Evolutionary conservation across 2,329 filamentous ascomycete species (phyloP).

Genomic region (Aspergillus sp.): DNA sequence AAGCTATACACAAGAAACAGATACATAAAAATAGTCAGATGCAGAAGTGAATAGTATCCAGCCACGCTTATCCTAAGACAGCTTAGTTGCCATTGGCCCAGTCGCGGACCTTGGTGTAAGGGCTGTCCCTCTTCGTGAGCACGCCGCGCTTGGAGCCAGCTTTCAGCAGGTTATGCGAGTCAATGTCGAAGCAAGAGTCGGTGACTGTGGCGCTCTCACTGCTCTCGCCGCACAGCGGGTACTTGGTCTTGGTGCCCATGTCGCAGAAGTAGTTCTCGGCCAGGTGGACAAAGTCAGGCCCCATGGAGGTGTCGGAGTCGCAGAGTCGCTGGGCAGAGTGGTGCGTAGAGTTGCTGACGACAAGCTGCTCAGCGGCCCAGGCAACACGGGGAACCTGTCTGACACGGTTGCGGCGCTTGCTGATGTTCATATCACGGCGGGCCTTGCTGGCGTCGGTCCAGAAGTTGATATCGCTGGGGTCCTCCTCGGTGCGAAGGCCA

Average conservation of each 20-base stretch:
- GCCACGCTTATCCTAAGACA: too few species aligned
- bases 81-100: background rate
- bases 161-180: background rate
- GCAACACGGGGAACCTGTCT: background rate
- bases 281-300: constrained; percentile 11
- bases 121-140: background rate
- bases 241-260: constrained; percentile 3
- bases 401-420: background rate
- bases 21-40: too few species aligned
- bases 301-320: constrained; percentile 10
- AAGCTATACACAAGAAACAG: background rate
- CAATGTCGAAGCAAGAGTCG: constrained; percentile 9
- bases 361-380: constrained; percentile 2
- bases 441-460: background rate
- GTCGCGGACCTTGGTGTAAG: background rate
- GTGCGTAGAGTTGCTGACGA: background rate
- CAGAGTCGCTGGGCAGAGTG: constrained; percentile 7
- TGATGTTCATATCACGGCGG: background rate
- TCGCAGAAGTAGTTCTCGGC: constrained; percentile 10
- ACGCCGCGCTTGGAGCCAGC: background rate
- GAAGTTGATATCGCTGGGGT: constrained; percentile 8
- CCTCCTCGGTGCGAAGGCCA: constrained; percentile 7
- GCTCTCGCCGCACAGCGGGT: constrained; percentile 3
- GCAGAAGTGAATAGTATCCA: too few species aligned
- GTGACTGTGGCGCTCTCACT: background rate